These are phyloP conservation scores for Penicillium sp. DNA, from an alignment of 2,329 filamentous ascomycete genomes.

Conservation along the genomic window DNA sequence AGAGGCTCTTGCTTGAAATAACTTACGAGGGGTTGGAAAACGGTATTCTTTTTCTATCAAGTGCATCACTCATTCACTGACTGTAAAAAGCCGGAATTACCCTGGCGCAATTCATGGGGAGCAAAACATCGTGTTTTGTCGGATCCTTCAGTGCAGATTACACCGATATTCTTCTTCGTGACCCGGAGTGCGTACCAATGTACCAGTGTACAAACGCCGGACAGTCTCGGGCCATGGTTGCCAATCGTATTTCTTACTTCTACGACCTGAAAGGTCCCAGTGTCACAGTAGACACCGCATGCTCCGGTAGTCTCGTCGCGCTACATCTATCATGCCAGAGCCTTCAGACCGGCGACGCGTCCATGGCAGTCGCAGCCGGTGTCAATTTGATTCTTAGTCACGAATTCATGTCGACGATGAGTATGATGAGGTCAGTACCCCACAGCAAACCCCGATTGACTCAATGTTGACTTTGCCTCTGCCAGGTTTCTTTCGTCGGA, in stretches of 20 bases:
- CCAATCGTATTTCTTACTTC: slow-evolving; percentile 34
- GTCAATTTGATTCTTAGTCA: slow-evolving; percentile 28
- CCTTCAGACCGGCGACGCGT: slow-evolving; percentile 23
- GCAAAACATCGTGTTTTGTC: slow-evolving; percentile 30
- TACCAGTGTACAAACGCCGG: slow-evolving; percentile 29
- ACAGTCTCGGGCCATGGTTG: slow-evolving; percentile 26
- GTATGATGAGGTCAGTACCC: slow-evolving; percentile 18
- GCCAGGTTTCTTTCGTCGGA: slow-evolving; percentile 28
- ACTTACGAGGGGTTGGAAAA: slow-evolving; percentile 32
- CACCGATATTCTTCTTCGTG: slow-evolving; percentile 28
- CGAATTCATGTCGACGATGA: slow-evolving; percentile 28
- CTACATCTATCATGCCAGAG: slow-evolving; percentile 35
- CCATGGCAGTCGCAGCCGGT: slow-evolving; percentile 25
- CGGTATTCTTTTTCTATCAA: slow-evolving; percentile 9
- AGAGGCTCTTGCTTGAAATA: slow-evolving; percentile 31
- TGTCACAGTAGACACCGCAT: slow-evolving; percentile 32
- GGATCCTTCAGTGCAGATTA: slow-evolving; percentile 32
- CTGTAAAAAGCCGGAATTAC: slow-evolving; percentile 26
- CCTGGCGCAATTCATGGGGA: slow-evolving; percentile 23
- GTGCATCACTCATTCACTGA: not conserved
- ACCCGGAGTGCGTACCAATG: slow-evolving; percentile 27
- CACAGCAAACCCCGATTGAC: not conserved
- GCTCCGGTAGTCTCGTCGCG: slow-evolving; percentile 32
- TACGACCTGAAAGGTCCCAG: slow-evolving; percentile 36
- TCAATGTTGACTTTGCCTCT: not conserved